These are phyloP conservation scores for Niveomyces coronatus DNA, from an alignment of 2,329 filamentous ascomycete genomes.

Conservation along the genomic window DNA sequence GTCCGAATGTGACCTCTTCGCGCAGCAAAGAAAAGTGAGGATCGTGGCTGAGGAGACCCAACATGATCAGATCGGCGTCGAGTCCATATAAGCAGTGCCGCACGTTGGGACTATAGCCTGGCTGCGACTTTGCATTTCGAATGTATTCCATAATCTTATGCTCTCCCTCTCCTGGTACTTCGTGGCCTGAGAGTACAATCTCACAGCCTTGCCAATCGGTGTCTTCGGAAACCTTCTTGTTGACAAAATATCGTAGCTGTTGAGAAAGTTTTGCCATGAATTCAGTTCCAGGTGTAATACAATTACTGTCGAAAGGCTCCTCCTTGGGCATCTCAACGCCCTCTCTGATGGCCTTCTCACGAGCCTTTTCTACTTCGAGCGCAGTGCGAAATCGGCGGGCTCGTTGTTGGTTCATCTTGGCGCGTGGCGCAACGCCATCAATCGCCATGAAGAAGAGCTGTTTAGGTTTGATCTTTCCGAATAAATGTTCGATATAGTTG, in stretches of 20 bases:
- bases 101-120: constrained; percentile 82
- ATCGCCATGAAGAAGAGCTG: constrained; percentile 99
- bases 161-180: constrained; percentile 95
- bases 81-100: constrained; percentile 95
- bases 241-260: constrained; percentile 96
- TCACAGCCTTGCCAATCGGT: constrained; percentile 96
- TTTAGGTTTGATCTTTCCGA: constrained; percentile 97
- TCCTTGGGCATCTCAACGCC: constrained; percentile 92
- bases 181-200: constrained; percentile 91
- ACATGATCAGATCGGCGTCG: constrained; percentile 96
- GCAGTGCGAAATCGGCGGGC: constrained; percentile 91
- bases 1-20: constrained; percentile 95
- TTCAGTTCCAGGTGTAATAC: constrained; percentile 85
- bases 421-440: constrained; percentile 90
- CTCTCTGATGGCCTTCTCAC: constrained; percentile 83
- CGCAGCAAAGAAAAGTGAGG: constrained; percentile 95
- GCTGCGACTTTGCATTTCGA: constrained; percentile 90
- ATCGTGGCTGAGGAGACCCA: constrained; percentile 92
- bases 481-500: constrained; percentile 98
- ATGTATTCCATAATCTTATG: constrained; percentile 99
- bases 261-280: constrained; percentile 96
- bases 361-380: constrained; percentile 77
- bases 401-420: constrained; percentile 99
- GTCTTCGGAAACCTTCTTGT: constrained; percentile 96
- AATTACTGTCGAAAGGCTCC: constrained; percentile 96